Evolutionary conservation across 139 green algal species (phyloP), one percentile per base, ranked within the genome.

Genomic region (Edaphochlamys debaryana): DNA sequence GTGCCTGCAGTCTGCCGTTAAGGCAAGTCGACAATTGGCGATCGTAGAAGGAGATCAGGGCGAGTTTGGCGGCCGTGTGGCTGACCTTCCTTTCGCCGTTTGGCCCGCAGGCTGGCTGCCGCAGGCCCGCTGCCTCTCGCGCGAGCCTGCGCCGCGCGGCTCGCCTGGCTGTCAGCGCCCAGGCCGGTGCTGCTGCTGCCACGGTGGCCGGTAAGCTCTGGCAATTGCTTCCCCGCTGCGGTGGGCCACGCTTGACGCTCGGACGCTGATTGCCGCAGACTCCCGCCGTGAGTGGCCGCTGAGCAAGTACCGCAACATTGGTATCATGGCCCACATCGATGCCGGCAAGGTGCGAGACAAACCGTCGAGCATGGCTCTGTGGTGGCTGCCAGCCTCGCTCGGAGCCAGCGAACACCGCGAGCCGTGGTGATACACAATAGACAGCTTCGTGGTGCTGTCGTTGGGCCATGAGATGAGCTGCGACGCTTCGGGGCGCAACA

Each of bases 251-350:
- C 45, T 48, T 34, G 34, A 50, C 19, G 22, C 54, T 29, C n/a
- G 11, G 19, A 38, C 30, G 1, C 23, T 17, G 13, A 19, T 67
- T 38, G 9, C 41, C 8, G 2, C 69, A 79, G 69, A 85, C 52
- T 56, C 79, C 8, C 79, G 50, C 20, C 89, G 91, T 40, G 89
- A 90, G 63, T 72, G 62, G 62, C 84, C 94, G 6, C 91, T 99
- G 52, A 85, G 97, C 30, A 95, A 92, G 75, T 99, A 99, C 93
- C 92, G 97, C 67, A 99, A 99, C 92, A 99, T 99, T 80, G 97
- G 97, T 91, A 99, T 99, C 91, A 99, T 98, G 95, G 97, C 97
- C 20, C 96, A 98, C 89, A 98, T 98, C 80, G 96, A 98, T 73
- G 96, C 96, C 62, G 96, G 95, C 83, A 98, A 98, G 91, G 93